Evolutionary conservation across 805 yeast genomes (phyloP).

Genomic region (Candida tammaniensis): DNA sequence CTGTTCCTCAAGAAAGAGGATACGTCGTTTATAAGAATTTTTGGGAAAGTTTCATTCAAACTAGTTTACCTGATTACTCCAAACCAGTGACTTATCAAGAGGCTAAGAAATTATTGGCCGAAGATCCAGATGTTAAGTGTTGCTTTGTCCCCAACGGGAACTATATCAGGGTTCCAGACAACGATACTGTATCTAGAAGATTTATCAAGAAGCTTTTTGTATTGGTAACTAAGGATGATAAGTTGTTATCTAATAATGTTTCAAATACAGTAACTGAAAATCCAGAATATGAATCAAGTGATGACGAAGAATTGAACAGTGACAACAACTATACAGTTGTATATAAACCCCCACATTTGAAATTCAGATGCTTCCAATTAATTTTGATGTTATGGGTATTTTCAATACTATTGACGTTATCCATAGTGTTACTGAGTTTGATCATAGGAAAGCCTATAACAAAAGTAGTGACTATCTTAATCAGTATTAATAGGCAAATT

Average conservation of each 20-base stretch:
- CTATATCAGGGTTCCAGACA: slow-evolving; percentile 82
- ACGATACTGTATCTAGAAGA: slow-evolving; percentile 69
- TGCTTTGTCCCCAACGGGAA: slow-evolving; percentile 79
- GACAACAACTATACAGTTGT: slow-evolving; percentile 63
- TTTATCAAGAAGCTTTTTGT: slow-evolving; percentile 69
- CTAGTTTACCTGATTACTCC: slow-evolving; percentile 51
- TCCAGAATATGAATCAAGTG: slow-evolving; percentile 8
- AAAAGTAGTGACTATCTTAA: slow-evolving; percentile 1
- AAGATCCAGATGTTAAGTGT: slow-evolving; percentile 42
- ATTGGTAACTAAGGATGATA: slow-evolving; percentile 78
- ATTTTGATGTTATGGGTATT: slow-evolving; percentile 48
- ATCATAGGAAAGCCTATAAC: slow-evolving; percentile 27
- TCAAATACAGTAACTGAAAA: neutral
- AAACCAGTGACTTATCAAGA: slow-evolving; percentile 52
- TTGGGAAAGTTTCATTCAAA: slow-evolving; percentile 41
- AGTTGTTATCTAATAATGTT: slow-evolving; percentile 34
- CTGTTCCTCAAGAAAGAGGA: slow-evolving; percentile 70
- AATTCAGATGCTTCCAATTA: slow-evolving; percentile 51
- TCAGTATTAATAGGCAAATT: no score
- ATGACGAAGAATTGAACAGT: slow-evolving; percentile 35
- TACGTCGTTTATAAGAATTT: slow-evolving; percentile 53
- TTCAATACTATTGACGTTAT: slow-evolving; percentile 29
- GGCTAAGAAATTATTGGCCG: slow-evolving; percentile 43
- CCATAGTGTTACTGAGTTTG: slow-evolving; percentile 19
- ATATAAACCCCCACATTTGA: slow-evolving; percentile 81